Percentiles rank a stretch among this genome's conserved stretches.
These are phyloP conservation scores for Starmerella floricola DNA, from an alignment of 805 yeast species.

Conservation along the genomic window DNA sequence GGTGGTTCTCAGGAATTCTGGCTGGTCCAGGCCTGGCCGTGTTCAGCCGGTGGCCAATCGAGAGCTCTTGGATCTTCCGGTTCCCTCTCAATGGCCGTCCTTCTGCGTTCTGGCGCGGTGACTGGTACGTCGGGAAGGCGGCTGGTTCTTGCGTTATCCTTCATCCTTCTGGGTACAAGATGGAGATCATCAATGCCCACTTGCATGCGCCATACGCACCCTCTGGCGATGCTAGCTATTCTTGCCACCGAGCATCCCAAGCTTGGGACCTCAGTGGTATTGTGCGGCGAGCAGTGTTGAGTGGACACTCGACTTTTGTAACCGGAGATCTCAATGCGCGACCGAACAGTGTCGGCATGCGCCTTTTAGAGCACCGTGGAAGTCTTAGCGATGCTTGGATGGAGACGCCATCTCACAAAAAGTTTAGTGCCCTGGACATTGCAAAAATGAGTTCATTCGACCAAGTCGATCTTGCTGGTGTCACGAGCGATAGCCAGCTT, in stretches of 20 bases:
- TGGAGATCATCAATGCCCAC: constrained; percentile 81
- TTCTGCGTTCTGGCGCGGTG: constrained; percentile 86
- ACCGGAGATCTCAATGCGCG: constrained; percentile 89
- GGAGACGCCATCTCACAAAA: not conserved
- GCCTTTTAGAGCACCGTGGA: constrained; percentile 56
- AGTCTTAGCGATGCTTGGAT: constrained; percentile 77
- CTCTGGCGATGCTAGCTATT: constrained; percentile 77
- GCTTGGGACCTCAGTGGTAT: constrained; percentile 87
- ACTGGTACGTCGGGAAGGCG: constrained; percentile 93
- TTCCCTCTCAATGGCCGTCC: constrained; percentile 93
- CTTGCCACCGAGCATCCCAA: constrained; percentile 83
- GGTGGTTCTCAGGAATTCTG: constrained; percentile 70
- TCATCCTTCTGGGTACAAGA: constrained; percentile 37
- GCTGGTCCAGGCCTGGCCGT: constrained; percentile 90
- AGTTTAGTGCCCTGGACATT: constrained; percentile 34
- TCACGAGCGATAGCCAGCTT: constrained; percentile 77
- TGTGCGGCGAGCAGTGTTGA: constrained; percentile 45
- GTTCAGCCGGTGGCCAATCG: constrained; percentile 73
- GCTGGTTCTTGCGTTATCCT: constrained; percentile 60
- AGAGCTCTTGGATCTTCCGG: constrained; percentile 61
- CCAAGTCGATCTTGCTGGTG: constrained; percentile 64
- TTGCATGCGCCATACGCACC: constrained; percentile 92
- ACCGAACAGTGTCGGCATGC: constrained; percentile 76
- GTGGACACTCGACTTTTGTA: constrained; percentile 75
- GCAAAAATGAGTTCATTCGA: constrained; percentile 39